A percentile compares a stretch with the other conserved stretches of the same genome.
phyloP scores from a whole-genome alignment of 805 yeast genomes.

The Starmerella powellii region DNA sequence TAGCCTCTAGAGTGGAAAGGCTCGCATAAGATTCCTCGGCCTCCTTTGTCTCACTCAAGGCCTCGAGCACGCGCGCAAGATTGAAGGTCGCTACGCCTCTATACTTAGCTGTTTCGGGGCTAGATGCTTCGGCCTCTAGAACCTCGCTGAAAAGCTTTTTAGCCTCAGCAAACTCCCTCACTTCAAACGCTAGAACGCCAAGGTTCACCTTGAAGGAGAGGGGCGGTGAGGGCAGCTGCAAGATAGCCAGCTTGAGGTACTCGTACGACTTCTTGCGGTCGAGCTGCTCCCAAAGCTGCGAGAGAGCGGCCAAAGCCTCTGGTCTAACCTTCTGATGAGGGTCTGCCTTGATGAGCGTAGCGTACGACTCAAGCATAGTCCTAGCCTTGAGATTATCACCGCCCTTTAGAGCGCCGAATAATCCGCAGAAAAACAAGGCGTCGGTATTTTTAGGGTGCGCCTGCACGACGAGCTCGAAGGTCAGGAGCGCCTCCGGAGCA shows the following conservation, averaged over 20 bases:
- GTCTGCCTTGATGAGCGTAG: conserved; percentile 41
- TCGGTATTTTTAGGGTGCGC: conserved; percentile 59
- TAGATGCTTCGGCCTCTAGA: conserved; percentile 24
- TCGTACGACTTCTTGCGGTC: conserved; percentile 46
- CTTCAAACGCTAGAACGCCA: conserved; percentile 69
- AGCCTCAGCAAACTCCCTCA: conserved; percentile 49
- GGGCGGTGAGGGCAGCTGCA: conserved; percentile 30
- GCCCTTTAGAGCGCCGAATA: conserved; percentile 32
- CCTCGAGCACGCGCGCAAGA: conserved; percentile 62
- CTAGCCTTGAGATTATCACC: conserved; percentile 40
- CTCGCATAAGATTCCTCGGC: conserved; percentile 38
- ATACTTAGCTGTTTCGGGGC: conserved; percentile 31
- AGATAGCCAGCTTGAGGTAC: conserved; percentile 50
- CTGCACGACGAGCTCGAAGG: conserved; percentile 65
- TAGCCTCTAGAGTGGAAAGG: conserved; percentile 10
- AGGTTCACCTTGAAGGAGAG: conserved; percentile 54
- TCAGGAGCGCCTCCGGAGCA: conserved; percentile 72
- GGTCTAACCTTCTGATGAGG: conserved; percentile 42
- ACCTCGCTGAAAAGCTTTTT: conserved; percentile 18
- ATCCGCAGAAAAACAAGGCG: conserved; percentile 55
- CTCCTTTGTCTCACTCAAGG: conserved; percentile 29
- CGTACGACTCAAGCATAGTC: conserved; percentile 54
- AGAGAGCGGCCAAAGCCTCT: conserved; percentile 58
- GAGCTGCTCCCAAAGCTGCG: conserved; percentile 53
- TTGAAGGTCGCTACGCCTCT: conserved; percentile 49